Conservation (phyloP, 768 basidiomycete species). For the Amanita subjunquillea region DNA sequence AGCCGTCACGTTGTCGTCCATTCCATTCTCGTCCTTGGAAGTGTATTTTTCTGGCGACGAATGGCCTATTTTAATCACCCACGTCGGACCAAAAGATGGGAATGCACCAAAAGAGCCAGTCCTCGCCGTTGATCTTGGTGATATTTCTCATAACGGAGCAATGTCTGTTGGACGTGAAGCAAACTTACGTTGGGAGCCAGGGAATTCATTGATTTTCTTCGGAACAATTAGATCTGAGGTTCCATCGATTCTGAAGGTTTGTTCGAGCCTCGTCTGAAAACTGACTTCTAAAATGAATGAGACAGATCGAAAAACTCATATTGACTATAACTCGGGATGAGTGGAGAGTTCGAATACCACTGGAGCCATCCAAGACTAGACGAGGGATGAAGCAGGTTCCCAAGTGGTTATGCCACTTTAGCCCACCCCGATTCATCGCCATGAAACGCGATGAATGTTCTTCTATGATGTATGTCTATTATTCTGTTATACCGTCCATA, state of each 20-base stretch:
- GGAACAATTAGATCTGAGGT: slow-evolving; percentile 46
- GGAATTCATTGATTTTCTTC: slow-evolving; percentile 42
- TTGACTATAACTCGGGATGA: slow-evolving; percentile 44
- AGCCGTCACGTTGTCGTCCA: slow-evolving; percentile 33
- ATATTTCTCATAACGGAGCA: slow-evolving; percentile 16
- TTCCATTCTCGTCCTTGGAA: slow-evolving; percentile 52
- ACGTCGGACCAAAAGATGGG: slow-evolving; percentile 17
- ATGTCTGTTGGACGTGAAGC: slow-evolving; percentile 20
- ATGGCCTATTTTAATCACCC: slow-evolving; percentile 42
- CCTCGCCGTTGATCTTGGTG: slow-evolving; percentile 36
- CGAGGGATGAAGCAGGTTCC: slow-evolving; percentile 20
- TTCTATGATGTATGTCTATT: slow-evolving; percentile 34
- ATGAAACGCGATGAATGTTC: slow-evolving; percentile 36
- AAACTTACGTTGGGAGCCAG: slow-evolving; percentile 49
- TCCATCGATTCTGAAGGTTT: slow-evolving; percentile 46
- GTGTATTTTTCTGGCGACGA: slow-evolving; percentile 44
- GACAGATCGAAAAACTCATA: slow-evolving; percentile 34
- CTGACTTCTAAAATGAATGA: neutral
- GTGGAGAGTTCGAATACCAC: slow-evolving; percentile 61
- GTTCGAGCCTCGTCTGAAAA: slow-evolving; percentile 10
- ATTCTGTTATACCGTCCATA: slow-evolving; percentile 2
- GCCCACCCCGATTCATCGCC: slow-evolving; percentile 43
- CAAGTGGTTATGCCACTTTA: slow-evolving; percentile 50
- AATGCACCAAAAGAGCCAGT: slow-evolving; percentile 16
- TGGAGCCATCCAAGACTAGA: slow-evolving; percentile 30